phyloP scores from a whole-genome alignment of 164 flowering plant genomes.

The grape (Vitis vinifera) region ASM3070453v1 NC_081810.1:2127001-2127500 shows the following conservation, averaged over 20 bases:
- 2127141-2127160: too few species aligned
- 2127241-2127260: too few species aligned
- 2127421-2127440: neutral
- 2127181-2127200: neutral
- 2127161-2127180: neutral
- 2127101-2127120: neutral
- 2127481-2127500: too few species aligned
- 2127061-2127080: neutral
- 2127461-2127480: too few species aligned
- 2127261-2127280: too few species aligned
- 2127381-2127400: conserved; percentile 90
- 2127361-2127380: conserved; percentile 56
- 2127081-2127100: neutral
- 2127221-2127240: too few species aligned
- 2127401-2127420: conserved; percentile 15
- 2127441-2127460: too few species aligned
- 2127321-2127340: conserved; percentile 71
- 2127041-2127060: conserved; percentile 42
- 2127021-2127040: conserved; percentile 13
- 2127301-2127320: conserved; percentile 71
- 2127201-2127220: too few species aligned
- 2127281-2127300: neutral
- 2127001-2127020: conserved; percentile 36
- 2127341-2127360: conserved; percentile 87
- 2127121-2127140: too few species aligned